These are phyloP conservation scores for Talaromyces adpressus DNA, from an alignment of 495 filamentous ascomycete genomes.

Conservation along the genomic window DNA sequence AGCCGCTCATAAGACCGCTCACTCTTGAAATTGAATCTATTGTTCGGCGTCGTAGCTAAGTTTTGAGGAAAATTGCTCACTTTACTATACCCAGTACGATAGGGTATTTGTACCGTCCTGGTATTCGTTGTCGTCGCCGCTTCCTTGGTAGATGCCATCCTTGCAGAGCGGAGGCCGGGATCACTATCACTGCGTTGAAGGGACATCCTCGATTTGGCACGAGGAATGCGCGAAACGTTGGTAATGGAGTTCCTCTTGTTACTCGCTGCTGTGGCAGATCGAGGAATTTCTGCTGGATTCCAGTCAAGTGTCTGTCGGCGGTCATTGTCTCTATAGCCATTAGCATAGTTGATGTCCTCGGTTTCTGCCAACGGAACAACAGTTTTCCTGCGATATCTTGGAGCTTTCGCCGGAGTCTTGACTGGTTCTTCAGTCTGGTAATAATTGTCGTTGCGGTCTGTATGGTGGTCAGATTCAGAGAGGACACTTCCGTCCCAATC, in stretches of 20 bases:
- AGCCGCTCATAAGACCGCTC: conserved; percentile 10
- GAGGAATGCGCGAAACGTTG: conserved; percentile 1
- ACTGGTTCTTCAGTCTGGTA: not conserved
- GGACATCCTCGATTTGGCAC: conserved; percentile 12
- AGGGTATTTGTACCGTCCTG: conserved; percentile 24
- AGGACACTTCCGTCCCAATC: conserved; percentile 7
- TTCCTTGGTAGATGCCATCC: not conserved
- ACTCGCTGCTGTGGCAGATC: not conserved
- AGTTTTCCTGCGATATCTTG: not conserved
- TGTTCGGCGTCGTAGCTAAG: conserved; percentile 32
- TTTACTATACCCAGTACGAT: conserved; percentile 20
- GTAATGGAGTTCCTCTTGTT: conserved; percentile 1
- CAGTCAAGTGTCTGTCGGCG: not conserved
- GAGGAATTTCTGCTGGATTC: not conserved
- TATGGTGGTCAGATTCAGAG: not conserved
- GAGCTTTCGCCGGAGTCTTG: not conserved
- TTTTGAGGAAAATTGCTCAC: conserved; percentile 33
- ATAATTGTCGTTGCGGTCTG: not conserved
- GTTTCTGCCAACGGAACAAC: not conserved
- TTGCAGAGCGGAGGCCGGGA: not conserved
- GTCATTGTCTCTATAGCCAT: not conserved
- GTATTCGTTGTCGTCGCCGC: conserved; percentile 8
- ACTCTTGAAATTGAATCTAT: conserved; percentile 32
- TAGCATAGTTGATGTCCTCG: not conserved
- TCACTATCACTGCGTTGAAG: conserved; percentile 11